Percentiles rank a stretch among this genome's conserved stretches.
Evolutionary conservation across 495 filamentous ascomycete species (phyloP).

Genomic region (Penicillium lagena): DNA sequence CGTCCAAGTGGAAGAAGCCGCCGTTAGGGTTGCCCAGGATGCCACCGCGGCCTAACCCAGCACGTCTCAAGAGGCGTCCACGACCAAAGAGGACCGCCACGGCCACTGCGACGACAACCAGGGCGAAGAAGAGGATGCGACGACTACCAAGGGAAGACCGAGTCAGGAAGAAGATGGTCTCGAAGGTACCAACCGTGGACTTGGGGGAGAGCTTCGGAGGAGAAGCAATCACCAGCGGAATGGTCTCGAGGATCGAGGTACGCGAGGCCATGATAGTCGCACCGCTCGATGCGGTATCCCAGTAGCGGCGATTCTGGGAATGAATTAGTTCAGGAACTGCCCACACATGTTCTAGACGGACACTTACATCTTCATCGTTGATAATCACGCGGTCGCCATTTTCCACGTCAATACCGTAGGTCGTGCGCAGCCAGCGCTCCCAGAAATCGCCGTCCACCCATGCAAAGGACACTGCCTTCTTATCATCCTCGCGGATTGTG

Average conservation of each 20-base stretch:
- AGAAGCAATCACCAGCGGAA: conserved; percentile 65
- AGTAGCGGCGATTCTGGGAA: conserved; percentile 78
- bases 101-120: conserved; percentile 45
- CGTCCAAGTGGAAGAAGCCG: conserved; percentile 73
- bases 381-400: conserved; percentile 91
- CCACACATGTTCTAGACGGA: background rate
- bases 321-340: conserved; percentile 19
- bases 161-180: conserved; percentile 73
- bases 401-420: conserved; percentile 81
- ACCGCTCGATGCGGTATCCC: conserved; percentile 86
- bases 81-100: conserved; percentile 27
- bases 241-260: conserved; percentile 90
- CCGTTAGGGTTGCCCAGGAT: conserved; percentile 51
- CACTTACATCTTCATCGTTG: conserved; percentile 92
- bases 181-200: conserved; percentile 71
- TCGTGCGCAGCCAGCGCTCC: conserved; percentile 92
- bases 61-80: conserved; percentile 25
- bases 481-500: conserved; percentile 77
- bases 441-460: conserved; percentile 98
- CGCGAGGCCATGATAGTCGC: conserved; percentile 82
- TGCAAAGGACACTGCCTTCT: conserved; percentile 90
- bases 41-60: conserved; percentile 29
- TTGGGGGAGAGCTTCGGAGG: conserved; percentile 83
- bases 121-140: conserved; percentile 61
- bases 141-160: conserved; percentile 60